Percentiles rank a stretch among this genome's conserved stretches.
Conservation (phyloP, 2,329 filamentous ascomycete species). For the Mariannaea elegans region DNA sequence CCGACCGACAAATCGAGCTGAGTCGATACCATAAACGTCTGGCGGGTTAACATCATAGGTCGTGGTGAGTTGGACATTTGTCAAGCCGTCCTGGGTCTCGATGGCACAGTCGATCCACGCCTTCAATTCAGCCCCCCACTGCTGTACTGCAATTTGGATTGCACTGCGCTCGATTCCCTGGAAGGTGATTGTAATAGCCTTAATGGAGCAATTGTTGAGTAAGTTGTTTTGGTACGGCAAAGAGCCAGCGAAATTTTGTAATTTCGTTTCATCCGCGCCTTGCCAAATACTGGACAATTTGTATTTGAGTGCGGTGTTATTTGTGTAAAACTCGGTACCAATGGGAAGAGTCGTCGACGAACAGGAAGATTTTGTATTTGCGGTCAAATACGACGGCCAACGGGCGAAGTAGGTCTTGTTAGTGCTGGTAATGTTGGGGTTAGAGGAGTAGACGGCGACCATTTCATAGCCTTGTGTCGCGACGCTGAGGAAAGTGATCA, state of each 20-base stretch:
- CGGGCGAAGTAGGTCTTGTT: neutral
- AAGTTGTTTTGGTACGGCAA: slow-evolving; percentile 3
- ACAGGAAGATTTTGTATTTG: neutral
- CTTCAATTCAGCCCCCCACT: neutral
- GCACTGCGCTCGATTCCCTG: neutral
- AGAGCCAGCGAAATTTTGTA: neutral
- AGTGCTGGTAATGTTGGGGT: no score
- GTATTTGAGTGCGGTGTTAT: slow-evolving; percentile 9
- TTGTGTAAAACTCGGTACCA: slow-evolving; percentile 8
- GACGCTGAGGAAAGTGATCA: neutral
- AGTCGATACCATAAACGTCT: neutral
- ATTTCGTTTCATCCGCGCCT: neutral
- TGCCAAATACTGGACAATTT: neutral
- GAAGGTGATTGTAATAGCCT: neutral
- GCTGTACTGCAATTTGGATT: neutral
- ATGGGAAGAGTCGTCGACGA: neutral
- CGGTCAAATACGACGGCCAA: neutral
- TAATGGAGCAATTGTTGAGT: neutral
- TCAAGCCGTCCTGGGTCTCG: neutral
- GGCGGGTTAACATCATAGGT: neutral
- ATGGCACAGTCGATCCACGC: neutral
- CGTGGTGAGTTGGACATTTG: neutral
- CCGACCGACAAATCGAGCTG: neutral
- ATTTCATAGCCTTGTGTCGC: slow-evolving; percentile 1
- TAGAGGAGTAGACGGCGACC: neutral